These are phyloP conservation scores for Saturnispora kantuleensis DNA, from an alignment of 805 yeast genomes.

Conservation along the genomic window DNA sequence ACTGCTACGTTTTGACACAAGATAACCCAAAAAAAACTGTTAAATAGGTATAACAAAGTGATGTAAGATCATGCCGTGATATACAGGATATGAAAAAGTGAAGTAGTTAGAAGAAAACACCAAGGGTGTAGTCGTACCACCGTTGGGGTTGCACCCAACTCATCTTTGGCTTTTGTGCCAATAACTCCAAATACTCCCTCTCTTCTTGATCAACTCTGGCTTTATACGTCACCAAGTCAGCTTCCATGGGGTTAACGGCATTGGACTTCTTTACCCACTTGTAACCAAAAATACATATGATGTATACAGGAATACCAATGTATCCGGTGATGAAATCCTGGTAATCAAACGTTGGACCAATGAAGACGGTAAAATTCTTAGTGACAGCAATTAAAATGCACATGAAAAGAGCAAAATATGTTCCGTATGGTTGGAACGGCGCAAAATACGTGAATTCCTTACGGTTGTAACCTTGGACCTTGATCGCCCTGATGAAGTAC, in stretches of 20 bases:
- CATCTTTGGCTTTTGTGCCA: constrained; percentile 10
- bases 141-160: constrained; percentile 14
- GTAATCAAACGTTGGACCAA: constrained; percentile 41
- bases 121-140: constrained; percentile 25
- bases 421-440: constrained; percentile 61
- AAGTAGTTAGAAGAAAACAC: constrained; percentile 19
- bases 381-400: constrained; percentile 48
- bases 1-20: too few relatives aligned
- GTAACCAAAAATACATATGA: constrained; percentile 47
- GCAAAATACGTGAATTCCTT: constrained; percentile 48
- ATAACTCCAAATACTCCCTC: constrained; percentile 25
- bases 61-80: too few relatives aligned
- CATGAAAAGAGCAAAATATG: constrained; percentile 45
- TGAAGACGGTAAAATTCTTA: constrained; percentile 66
- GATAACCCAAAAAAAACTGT: too few relatives aligned
- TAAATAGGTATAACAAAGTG: too few relatives aligned
- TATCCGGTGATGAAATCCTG: constrained; percentile 69
- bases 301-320: constrained; percentile 60
- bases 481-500: constrained; percentile 52
- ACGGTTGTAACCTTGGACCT: constrained; percentile 57
- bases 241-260: constrained; percentile 42
- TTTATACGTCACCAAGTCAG: constrained; percentile 49
- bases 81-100: background rate
- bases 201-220: constrained; percentile 48
- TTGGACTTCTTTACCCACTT: constrained; percentile 45